Percentiles rank a stretch among this genome's conserved stretches.
Evolutionary conservation across 768 basidiomycete genomes (phyloP).

Genomic region (Daedaleopsis nitida): DNA sequence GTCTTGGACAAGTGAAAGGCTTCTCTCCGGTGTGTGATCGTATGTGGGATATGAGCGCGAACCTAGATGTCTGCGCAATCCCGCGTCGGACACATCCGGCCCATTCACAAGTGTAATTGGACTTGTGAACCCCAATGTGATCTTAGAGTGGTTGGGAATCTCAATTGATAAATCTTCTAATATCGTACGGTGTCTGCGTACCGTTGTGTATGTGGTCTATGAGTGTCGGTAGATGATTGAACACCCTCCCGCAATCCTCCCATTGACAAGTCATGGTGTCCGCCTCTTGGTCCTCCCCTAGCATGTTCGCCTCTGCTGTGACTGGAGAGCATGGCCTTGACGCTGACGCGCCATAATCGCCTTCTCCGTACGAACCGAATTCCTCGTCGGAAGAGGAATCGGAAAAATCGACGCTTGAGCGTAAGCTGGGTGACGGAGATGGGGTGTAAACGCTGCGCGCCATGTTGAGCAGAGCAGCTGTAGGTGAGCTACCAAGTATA

Average conservation of each 20-base stretch:
- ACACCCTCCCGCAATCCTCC: conserved; percentile 79
- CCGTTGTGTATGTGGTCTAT: conserved; percentile 85
- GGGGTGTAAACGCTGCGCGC: conserved; percentile 39
- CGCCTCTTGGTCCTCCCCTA: conserved; percentile 29
- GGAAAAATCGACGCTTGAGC: conserved; percentile 19
- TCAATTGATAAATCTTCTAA: not conserved
- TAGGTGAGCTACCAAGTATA: not conserved
- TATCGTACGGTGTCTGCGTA: conserved; percentile 37
- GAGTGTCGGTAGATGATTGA: conserved; percentile 69
- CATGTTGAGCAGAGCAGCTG: conserved; percentile 17
- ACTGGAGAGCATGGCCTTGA: conserved; percentile 46
- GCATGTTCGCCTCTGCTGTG: conserved; percentile 19
- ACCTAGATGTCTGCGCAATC: conserved; percentile 83
- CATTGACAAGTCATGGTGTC: conserved; percentile 81
- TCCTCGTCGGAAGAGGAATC: conserved; percentile 29
- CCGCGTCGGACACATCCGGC: conserved; percentile 76
- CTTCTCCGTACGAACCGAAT: conserved; percentile 6
- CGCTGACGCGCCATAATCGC: conserved; percentile 28
- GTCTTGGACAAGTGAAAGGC: conserved; percentile 80
- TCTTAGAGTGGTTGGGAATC: conserved; percentile 41
- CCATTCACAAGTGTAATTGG: conserved; percentile 91
- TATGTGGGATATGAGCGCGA: conserved; percentile 88
- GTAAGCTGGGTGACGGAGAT: conserved; percentile 39
- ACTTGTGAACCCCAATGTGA: conserved; percentile 83
- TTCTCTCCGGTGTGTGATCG: conserved; percentile 95